Conservation (phyloP, 1,284 basidiomycete genomes). For the Vanrija sp. region DNA sequence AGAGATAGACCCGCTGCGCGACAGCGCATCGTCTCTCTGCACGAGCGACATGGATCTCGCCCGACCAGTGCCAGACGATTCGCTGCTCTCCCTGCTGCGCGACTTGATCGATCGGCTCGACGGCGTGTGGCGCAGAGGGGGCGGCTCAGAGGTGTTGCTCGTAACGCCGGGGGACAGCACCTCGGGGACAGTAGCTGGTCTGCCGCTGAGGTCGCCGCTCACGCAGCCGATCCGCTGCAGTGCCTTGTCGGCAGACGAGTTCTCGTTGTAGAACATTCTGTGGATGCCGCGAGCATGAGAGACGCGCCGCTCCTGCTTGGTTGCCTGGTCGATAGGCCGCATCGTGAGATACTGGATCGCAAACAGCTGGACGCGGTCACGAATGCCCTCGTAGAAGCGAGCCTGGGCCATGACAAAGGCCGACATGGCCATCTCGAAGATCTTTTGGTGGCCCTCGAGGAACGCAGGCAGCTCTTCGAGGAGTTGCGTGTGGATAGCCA, state of each 20-base stretch:
- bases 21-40: too few relatives aligned
- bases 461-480: constrained; percentile 47
- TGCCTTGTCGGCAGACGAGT: too few relatives aligned
- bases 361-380: constrained; percentile 24
- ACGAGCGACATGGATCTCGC: too few relatives aligned
- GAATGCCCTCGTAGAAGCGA: constrained; percentile 27
- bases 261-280: not conserved
- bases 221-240: too few relatives aligned
- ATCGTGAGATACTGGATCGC: constrained; percentile 7
- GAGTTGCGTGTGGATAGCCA: constrained; percentile 48
- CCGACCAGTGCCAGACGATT: too few relatives aligned
- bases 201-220: too few relatives aligned
- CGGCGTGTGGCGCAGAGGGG: constrained; percentile 2
- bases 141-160: too few relatives aligned
- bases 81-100: not conserved
- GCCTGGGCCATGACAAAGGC: constrained; percentile 41
- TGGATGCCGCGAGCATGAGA: constrained; percentile 13
- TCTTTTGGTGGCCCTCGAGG: constrained; percentile 40
- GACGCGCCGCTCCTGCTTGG: not conserved
- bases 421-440: constrained; percentile 39
- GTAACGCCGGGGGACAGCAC: too few relatives aligned
- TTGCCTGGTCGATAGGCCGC: too few relatives aligned
- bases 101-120: not conserved
- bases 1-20: too few relatives aligned
- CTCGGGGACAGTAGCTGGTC: too few relatives aligned